Percentiles rank a stretch among this genome's conserved stretches.
Evolutionary conservation across 1,284 basidiomycete species (phyloP).

Genomic region (Bjerkandera adusta): DNA sequence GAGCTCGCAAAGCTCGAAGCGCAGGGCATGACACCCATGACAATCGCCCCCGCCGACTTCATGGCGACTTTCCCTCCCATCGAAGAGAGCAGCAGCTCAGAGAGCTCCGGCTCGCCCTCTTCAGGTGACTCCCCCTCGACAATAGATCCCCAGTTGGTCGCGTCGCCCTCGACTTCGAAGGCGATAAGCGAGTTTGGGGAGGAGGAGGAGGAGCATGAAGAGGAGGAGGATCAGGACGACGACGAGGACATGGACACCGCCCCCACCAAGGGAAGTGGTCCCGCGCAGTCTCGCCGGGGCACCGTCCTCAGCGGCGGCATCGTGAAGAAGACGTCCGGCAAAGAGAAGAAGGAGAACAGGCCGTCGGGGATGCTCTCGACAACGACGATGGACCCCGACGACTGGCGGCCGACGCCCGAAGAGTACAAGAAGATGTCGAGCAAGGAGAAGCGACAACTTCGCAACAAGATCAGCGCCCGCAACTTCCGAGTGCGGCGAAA

Average conservation of each 20-base stretch:
- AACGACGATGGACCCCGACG: slow-evolving; percentile 56
- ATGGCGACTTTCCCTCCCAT: slow-evolving; percentile 26
- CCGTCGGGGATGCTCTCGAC: slow-evolving; percentile 36
- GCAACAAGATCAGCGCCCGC: slow-evolving; percentile 96
- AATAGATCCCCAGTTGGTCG: slow-evolving; percentile 54
- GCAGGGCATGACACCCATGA: slow-evolving; percentile 27
- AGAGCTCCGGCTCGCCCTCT: slow-evolving; percentile 18
- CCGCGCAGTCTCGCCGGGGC: slow-evolving; percentile 64
- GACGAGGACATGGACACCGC: slow-evolving; percentile 22
- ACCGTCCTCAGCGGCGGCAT: slow-evolving; percentile 74
- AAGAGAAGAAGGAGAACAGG: slow-evolving; percentile 38
- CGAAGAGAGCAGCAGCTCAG: slow-evolving; percentile 19
- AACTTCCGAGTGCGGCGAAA: slow-evolving; percentile 94
- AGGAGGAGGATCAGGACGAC: slow-evolving; percentile 19
- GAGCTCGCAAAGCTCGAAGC: slow-evolving; percentile 39
- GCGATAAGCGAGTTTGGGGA: slow-evolving; percentile 32
- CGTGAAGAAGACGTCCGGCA: slow-evolving; percentile 47
- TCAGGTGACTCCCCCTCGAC: slow-evolving; percentile 32
- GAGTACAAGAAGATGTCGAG: slow-evolving; percentile 94
- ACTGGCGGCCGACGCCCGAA: slow-evolving; percentile 85
- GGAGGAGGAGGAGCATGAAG: slow-evolving; percentile 22
- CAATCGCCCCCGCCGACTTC: slow-evolving; percentile 39
- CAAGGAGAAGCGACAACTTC: slow-evolving; percentile 94
- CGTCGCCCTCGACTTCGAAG: slow-evolving; percentile 39
- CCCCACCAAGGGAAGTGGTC: slow-evolving; percentile 56